Conservation (phyloP, 1,284 basidiomycete species). For the Malassezia sympodialis region DNA sequence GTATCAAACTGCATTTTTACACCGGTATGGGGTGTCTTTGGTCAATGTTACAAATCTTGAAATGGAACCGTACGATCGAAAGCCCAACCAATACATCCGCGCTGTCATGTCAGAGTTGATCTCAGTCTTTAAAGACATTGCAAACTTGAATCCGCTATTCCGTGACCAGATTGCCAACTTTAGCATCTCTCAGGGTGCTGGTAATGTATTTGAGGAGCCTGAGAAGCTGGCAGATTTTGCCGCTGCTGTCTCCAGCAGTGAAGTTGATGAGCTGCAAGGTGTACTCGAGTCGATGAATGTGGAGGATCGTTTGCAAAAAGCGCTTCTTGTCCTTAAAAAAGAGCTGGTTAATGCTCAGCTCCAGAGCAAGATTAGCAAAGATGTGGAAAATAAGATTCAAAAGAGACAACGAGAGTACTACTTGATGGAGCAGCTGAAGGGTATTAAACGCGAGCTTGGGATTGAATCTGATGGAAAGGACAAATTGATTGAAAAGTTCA, state of each 20-base stretch:
- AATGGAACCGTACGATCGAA: slow-evolving; percentile 70
- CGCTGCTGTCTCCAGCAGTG: slow-evolving; percentile 84
- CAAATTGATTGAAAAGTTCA: slow-evolving; percentile 91
- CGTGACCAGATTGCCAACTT: slow-evolving; percentile 96
- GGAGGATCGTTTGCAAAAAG: slow-evolving; percentile 80
- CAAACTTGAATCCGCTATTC: slow-evolving; percentile 92
- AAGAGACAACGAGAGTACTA: slow-evolving; percentile 96
- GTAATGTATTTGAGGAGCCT: slow-evolving; percentile 97
- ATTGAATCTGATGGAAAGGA: slow-evolving; percentile 97
- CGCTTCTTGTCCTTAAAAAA: slow-evolving; percentile 87
- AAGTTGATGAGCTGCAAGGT: slow-evolving; percentile 81
- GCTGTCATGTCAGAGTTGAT: slow-evolving; percentile 96
- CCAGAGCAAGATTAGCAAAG: slow-evolving; percentile 84
- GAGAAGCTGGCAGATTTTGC: slow-evolving; percentile 97
- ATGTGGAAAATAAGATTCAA: slow-evolving; percentile 92
- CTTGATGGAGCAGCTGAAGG: slow-evolving; percentile 95
- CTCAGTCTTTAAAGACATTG: slow-evolving; percentile 96
- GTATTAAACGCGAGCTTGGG: slow-evolving; percentile 96
- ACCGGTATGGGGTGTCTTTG: slow-evolving; percentile 77
- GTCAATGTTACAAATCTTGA: slow-evolving; percentile 78
- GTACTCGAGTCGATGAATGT: slow-evolving; percentile 79
- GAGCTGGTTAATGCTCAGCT: slow-evolving; percentile 95
- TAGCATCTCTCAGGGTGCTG: slow-evolving; percentile 82
- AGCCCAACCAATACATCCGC: slow-evolving; percentile 64
- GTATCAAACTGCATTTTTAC: slow-evolving; percentile 78